Evolutionary conservation across 768 basidiomycete genomes (phyloP), one percentile per base, ranked within the genome.

Genomic region (Porphyrellus cyaneotinctus): DNA sequence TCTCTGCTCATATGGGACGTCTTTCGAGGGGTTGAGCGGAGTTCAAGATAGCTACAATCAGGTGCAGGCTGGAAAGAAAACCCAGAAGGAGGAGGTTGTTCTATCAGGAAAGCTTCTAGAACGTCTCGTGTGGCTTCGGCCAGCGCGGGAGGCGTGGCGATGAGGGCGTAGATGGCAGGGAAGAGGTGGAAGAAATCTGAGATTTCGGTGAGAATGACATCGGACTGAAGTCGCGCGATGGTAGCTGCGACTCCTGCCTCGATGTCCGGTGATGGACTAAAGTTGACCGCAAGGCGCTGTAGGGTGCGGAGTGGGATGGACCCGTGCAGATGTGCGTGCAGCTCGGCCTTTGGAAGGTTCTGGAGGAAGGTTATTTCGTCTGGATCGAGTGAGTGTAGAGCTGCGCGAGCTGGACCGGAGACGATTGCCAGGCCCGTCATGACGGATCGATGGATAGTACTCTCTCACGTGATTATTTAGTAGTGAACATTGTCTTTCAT

Each of bases 251-350:
- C 70, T 4, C 72, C 54, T 2, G 76, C 61, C 1, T 66, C 70
- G 6, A 60, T 42, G 14, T 58, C 44, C 58, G 66, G 30, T 0
- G 69, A 47, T 7, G 57, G 49, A 49, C 15, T 42, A 37, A 65
- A 75, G 31, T 81, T 74, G 10, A 59, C 57, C 0, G 85, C 87
- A 14, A 93, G 80, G 9, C 81, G 75, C 56, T 82, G 80, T 0
- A 92, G 76, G 24, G 81, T 69, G 0, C 70, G 47, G 23, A 91
- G 70, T 1, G 91, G 91, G 31, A 93, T 91, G 11, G 83, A 92
- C 0, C 90, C 90, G 58, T 91, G 91, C 5, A 91, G 78, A 62
- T 92, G 90, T 0, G 90, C 91, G 56, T 92, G 91, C 0, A 93
- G 77, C 63, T 94, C 91, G 1, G 90, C 88, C 67, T 93, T 93